phyloP scores from a whole-genome alignment of 2,329 filamentous ascomycete species.

The Colletotrichum incanum region DNA sequence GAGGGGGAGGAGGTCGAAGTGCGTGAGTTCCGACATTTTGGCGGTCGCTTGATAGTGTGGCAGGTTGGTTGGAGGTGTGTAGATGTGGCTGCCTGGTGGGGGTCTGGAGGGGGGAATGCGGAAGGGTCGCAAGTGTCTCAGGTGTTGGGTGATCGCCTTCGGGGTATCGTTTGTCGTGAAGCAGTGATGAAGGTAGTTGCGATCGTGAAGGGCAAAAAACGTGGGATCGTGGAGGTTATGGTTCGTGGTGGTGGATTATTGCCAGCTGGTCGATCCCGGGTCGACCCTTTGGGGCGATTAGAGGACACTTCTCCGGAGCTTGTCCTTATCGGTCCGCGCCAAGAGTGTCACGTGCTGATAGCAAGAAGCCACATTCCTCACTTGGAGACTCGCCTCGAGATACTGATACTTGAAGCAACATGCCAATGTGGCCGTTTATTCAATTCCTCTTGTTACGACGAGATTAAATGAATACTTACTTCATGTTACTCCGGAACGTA shows the following conservation, averaged over 20 bases:
- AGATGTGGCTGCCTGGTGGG: background rate
- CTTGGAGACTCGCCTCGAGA: no score
- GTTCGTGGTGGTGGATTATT: slow-evolving; percentile 14
- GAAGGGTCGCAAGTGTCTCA: background rate
- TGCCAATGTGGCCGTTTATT: background rate
- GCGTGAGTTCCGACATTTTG: slow-evolving; percentile 74
- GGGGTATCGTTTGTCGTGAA: slow-evolving; percentile 22
- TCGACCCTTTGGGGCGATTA: slow-evolving; percentile 1
- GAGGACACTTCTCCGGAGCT: slow-evolving; percentile 39
- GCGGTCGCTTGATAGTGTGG: slow-evolving; percentile 10
- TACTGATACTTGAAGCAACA: background rate
- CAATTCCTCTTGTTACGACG: background rate
- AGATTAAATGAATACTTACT: background rate
- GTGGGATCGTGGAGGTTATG: slow-evolving; percentile 6
- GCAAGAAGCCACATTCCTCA: background rate
- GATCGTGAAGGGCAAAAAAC: background rate
- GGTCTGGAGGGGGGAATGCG: background rate
- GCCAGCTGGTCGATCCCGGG: slow-evolving; percentile 22
- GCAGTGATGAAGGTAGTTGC: background rate
- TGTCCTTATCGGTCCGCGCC: slow-evolving; percentile 22
- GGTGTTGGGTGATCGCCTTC: slow-evolving; percentile 4
- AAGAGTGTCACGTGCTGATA: slow-evolving; percentile 30
- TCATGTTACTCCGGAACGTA: background rate
- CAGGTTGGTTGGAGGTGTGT: background rate
- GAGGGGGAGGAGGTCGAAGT: slow-evolving; percentile 87